Percentiles rank a stretch among this genome's conserved stretches.
phyloP scores from a whole-genome alignment of 768 basidiomycete genomes.

The Suillus lakei region DNA sequence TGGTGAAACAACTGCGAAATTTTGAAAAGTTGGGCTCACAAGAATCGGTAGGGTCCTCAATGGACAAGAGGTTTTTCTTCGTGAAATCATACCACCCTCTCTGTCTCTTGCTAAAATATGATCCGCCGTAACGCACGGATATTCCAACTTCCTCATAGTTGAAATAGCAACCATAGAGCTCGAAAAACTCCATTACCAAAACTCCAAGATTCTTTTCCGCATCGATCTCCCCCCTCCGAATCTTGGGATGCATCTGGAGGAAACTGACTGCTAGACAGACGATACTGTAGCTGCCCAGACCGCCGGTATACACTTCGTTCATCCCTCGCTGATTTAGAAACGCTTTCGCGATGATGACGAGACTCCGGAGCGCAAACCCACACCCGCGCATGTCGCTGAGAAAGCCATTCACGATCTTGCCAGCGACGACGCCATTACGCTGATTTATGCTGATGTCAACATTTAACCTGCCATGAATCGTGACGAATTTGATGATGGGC shows the following conservation, averaged over 20 bases:
- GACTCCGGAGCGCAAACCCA: conserved; percentile 73
- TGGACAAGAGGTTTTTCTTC: conserved; percentile 66
- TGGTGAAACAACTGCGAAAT: conserved; percentile 3
- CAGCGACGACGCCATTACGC: conserved; percentile 79
- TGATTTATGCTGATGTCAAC: conserved; percentile 97
- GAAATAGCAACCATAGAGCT: conserved; percentile 91
- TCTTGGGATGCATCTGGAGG: conserved; percentile 96
- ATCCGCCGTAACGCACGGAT: conserved; percentile 84
- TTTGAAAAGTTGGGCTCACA: conserved; percentile 55
- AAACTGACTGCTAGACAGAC: conserved; percentile 94
- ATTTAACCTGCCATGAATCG: conserved; percentile 77
- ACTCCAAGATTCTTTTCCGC: conserved; percentile 89
- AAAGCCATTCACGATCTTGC: conserved; percentile 81
- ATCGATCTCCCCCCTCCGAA: conserved; percentile 86
- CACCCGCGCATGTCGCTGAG: conserved; percentile 60
- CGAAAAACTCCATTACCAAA: conserved; percentile 96
- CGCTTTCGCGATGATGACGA: conserved; percentile 89
- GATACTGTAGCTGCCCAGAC: conserved; percentile 92
- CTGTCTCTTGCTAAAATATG: conserved; percentile 82
- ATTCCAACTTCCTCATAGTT: conserved; percentile 92
- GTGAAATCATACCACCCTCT: conserved; percentile 80
- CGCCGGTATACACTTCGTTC: conserved; percentile 99
- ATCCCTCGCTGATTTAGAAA: conserved; percentile 88
- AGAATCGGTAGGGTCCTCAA: conserved; percentile 93
- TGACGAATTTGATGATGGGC: conserved; percentile 95